Percentiles rank a stretch among this genome's conserved stretches.
Evolutionary conservation across 31 red algal genomes (phyloP).

Genomic region (Endocladia muricata): DNA sequence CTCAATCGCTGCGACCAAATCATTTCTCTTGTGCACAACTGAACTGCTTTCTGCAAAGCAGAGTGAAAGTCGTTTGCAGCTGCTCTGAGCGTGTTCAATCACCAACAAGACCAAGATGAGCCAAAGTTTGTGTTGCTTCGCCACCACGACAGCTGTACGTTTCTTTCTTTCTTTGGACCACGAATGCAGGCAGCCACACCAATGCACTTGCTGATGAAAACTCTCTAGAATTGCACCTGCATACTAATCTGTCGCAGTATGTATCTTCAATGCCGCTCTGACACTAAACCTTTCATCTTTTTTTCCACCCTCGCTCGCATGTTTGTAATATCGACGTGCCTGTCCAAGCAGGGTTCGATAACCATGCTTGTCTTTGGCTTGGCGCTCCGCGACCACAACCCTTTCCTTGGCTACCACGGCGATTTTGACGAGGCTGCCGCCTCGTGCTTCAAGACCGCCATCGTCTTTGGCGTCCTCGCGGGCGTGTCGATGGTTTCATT

Average conservation of each 20-base stretch:
- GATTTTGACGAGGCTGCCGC: constrained; percentile 66
- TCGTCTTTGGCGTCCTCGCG: constrained; percentile 42
- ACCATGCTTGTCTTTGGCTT: constrained; percentile 64
- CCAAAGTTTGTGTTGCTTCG: constrained; percentile 61
- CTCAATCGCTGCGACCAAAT: too few relatives aligned
- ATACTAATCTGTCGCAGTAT: background rate
- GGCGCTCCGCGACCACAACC: constrained; percentile 45
- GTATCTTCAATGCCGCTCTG: background rate
- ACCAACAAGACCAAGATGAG: too few relatives aligned
- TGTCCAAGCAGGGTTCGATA: constrained; percentile 41
- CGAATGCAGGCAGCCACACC: too few relatives aligned
- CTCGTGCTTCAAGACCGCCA: constrained; percentile 57
- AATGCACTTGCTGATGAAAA: too few relatives aligned
- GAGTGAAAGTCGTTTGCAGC: too few relatives aligned
- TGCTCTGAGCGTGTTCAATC: too few relatives aligned
- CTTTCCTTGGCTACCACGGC: constrained; percentile 62
- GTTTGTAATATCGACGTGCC: background rate
- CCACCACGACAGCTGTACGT: constrained; percentile 58
- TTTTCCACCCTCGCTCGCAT: background rate
- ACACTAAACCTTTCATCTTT: background rate
- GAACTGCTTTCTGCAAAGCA: too few relatives aligned
- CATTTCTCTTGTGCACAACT: too few relatives aligned
- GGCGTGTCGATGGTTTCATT: constrained; percentile 18
- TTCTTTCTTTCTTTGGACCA: background rate
- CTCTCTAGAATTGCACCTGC: background rate